Conservation (phyloP, 2,329 filamentous ascomycete genomes). For the Paecilomyces dactylethromorphus region DNA sequence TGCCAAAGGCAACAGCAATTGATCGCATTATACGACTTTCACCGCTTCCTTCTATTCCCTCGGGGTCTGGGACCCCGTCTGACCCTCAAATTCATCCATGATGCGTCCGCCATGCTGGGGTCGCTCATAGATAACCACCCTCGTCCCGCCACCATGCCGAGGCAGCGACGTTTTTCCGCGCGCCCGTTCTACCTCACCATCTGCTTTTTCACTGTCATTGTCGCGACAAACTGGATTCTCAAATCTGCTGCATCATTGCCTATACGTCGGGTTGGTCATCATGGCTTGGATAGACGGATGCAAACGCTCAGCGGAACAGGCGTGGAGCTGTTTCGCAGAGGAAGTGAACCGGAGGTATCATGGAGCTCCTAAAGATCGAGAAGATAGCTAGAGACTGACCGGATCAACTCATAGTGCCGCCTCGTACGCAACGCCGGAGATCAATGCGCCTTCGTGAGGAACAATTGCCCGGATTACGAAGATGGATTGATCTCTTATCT, state of each 20-base stretch:
- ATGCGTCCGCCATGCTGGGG: constrained; percentile 23
- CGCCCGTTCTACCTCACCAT: constrained; percentile 42
- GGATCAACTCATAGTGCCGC: constrained; percentile 55
- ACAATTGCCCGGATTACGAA: constrained; percentile 81
- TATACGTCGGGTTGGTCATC: not conserved
- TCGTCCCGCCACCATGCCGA: constrained; percentile 14
- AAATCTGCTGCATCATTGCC: constrained; percentile 2
- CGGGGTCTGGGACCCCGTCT: not conserved
- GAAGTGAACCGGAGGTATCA: constrained; percentile 3
- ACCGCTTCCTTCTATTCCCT: not conserved
- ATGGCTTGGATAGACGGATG: not conserved
- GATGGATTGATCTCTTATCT: constrained; percentile 86
- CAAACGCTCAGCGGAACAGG: not conserved
- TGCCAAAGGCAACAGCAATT: not conserved
- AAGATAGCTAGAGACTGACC: constrained; percentile 2
- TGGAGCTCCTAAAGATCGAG: constrained; percentile 7
- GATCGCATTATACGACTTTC: not conserved
- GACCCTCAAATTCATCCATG: constrained; percentile 10
- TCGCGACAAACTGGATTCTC: constrained; percentile 21
- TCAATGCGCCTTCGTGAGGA: constrained; percentile 78
- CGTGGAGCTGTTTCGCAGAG: not conserved
- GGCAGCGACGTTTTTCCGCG: constrained; percentile 31
- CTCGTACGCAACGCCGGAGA: constrained; percentile 70
- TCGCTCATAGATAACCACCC: constrained; percentile 13
- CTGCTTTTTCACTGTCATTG: constrained; percentile 28